Base-by-base conservation (phyloP, 208 protist species). In the Acanthamoeba lenticulata region DNA sequence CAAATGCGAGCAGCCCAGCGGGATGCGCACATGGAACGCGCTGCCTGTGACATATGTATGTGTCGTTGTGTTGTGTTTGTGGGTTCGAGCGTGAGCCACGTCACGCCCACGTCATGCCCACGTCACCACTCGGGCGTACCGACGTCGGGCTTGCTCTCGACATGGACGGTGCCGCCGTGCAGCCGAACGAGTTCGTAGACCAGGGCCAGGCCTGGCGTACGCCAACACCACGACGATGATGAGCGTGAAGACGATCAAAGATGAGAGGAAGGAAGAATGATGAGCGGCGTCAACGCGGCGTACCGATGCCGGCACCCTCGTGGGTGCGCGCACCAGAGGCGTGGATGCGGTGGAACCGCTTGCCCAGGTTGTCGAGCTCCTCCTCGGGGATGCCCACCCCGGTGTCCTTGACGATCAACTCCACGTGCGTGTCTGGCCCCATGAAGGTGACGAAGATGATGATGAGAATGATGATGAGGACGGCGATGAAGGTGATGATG, bases 341-440 rank as follows among this genome's bases (percentile, higher is more conserved):
- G 21, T 79, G 11, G 17, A 92, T 42, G 49, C 94, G 55, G 69
- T 95, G 67, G 72, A 95, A 95, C 49, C 94, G 88, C 32, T 95
- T 67, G 34, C 49, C 49, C 1, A 95, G 34, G n/a, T 36, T 42
- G 9, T 5, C 17, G 3, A 88, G 83, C 42, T 95, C 94, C 40
- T 94, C 49, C 29, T n/a, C 55, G 2, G 60, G 49, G 7, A 95
- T 95, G 52, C 94, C 94, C 2, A 93, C 32, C 2, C 94, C 94
- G 2, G 88, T 95, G 55, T 95, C 94, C 94, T 62, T 42, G 2
- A 95, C 72, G 38, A 4, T 38, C 47, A 95, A 60, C 52, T 92
- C 65, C 17, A 89, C 52, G n/a, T 88, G 27, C 21, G 3, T n/a
- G 11, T 83, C 49, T 19, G 69, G 3, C 6, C 6, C 29, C 17